Base-by-base conservation (phyloP, 371 early-diverging fungal genomes). In the Syncephalastrum sp. region DNA sequence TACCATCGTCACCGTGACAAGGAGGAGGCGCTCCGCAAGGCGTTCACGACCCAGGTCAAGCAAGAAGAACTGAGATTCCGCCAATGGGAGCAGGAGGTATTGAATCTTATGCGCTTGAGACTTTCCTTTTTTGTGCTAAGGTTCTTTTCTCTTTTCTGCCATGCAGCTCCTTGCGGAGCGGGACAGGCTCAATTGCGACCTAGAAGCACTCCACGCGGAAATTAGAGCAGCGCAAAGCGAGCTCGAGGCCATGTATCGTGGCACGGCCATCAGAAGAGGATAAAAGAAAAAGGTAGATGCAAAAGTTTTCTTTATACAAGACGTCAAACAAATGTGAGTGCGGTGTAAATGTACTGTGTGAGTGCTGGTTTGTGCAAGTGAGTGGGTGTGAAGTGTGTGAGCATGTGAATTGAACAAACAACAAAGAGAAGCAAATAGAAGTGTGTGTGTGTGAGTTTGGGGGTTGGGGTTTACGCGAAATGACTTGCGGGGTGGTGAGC, bases 181-280 rank as follows among this genome's bases (percentile, higher is more conserved):
- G 53, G 97, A 96, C 75, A 91, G 96, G 60, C 82, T 98, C 55
- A 97, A 97, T 80, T 91, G 95, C 72, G 97, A 98, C 63, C 82
- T 98, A 60, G 99, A 98, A 77, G 81, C 87, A 54, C 93, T 95
- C 70, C 99, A 97, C 74, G 86, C 86, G 65, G 85, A 86, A 29
- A 93, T 97, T 66, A 96, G 95, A 81, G 82, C 85, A 61, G 82
- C 96, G 61, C 95, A 95, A 74, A 83, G 80, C 63, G 96, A 95
- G 66, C 67, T 91, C 47, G 94, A 94, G 21, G 61, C 67, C 14
- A 54, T 77, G 44, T 74, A 76, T 49, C 74, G 79, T 56, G 65
- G 68, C 42, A 69, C 71, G 8, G 38, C 38, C 38, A 33, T 10
- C 38, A 33, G 10, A 10, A 33, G 38, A 33, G 38, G 38, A 33